phyloP scores from a whole-genome alignment of 768 basidiomycete species.

The Leccinum ochraceum region DNA sequence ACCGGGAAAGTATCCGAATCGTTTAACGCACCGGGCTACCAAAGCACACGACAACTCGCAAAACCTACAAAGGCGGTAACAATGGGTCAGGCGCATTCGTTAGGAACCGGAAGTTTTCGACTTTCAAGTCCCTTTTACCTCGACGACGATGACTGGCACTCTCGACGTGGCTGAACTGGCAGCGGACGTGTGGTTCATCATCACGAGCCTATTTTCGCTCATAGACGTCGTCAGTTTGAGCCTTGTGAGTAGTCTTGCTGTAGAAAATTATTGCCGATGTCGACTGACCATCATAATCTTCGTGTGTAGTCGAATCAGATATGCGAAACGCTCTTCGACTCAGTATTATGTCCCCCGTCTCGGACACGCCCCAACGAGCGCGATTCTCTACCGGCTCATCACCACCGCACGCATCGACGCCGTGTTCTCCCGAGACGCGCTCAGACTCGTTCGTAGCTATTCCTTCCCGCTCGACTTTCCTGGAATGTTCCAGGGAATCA shows the following conservation, averaged over 20 bases:
- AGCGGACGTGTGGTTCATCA: too few relatives aligned
- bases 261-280: too few relatives aligned
- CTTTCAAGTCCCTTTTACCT: neutral
- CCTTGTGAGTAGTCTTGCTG: slow-evolving; percentile 18
- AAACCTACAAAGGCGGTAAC: neutral
- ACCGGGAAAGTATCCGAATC: too few relatives aligned
- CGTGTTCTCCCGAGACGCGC: slow-evolving; percentile 15
- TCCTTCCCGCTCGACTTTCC: slow-evolving; percentile 33
- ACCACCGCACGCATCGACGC: slow-evolving; percentile 24
- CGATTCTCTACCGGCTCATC: slow-evolving; percentile 14
- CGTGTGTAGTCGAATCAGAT: slow-evolving; percentile 17
- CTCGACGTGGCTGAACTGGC: too few relatives aligned
- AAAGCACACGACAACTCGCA: too few relatives aligned
- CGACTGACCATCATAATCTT: neutral
- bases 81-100: too few relatives aligned
- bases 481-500: slow-evolving; percentile 33
- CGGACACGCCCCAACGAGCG: neutral
- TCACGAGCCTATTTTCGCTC: too few relatives aligned
- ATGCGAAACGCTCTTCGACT: slow-evolving; percentile 24
- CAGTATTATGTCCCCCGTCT: slow-evolving; percentile 31
- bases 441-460: too few relatives aligned
- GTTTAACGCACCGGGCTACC: too few relatives aligned
- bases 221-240: too few relatives aligned
- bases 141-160: neutral
- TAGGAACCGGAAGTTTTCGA: neutral